Evolutionary conservation across 345 rosid species (phyloP).

Genomic region (Salix caprea): DNA sequence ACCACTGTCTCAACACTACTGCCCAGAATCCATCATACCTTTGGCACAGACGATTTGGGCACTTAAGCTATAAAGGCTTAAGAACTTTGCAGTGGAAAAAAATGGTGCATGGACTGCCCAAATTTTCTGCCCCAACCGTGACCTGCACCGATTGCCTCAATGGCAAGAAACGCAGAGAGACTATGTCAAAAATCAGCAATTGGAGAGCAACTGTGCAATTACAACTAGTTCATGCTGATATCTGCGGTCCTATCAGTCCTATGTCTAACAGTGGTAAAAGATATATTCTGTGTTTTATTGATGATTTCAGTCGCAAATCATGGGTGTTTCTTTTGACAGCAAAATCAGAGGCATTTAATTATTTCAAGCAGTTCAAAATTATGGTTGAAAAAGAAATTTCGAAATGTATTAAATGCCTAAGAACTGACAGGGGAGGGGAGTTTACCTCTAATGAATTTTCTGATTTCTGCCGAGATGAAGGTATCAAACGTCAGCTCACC

Average conservation of each 20-base stretch:
- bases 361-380: background rate
- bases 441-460: too few species aligned
- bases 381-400: background rate
- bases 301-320: background rate
- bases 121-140: too few species aligned
- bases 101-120: too few species aligned
- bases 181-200: background rate
- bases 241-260: background rate
- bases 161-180: constrained; percentile 7
- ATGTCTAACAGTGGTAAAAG: background rate
- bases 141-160: background rate
- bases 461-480: too few species aligned
- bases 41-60: too few species aligned
- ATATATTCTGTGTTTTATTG: background rate
- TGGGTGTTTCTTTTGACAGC: background rate
- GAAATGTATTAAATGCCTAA: too few species aligned
- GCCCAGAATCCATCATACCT: too few species aligned
- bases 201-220: background rate
- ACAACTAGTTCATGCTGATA: background rate
- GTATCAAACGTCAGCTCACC: too few species aligned
- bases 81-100: too few species aligned
- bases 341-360: background rate
- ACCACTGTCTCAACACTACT: background rate
- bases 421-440: too few species aligned
- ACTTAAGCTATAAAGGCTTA: too few species aligned